These are phyloP conservation scores for Suaeda aralocaspica DNA, from an alignment of 148 eudicot species.

Conservation along the genomic window DNA sequence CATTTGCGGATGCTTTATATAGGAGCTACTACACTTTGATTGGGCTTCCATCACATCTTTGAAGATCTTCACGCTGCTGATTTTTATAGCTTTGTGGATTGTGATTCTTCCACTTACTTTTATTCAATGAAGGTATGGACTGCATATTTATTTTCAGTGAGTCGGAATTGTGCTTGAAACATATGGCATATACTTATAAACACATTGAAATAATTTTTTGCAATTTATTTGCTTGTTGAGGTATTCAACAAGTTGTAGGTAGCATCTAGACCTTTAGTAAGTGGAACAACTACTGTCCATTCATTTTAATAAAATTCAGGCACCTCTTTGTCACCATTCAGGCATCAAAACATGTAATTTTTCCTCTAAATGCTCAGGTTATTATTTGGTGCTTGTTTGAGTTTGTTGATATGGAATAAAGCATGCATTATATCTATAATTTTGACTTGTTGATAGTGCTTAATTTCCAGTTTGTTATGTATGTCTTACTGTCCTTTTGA, in stretches of 20 bases:
- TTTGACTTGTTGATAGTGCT: not conserved
- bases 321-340: constrained; percentile 16
- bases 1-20: constrained; percentile 13
- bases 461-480: not conserved
- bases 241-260: constrained; percentile 30
- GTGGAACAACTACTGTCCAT: constrained; percentile 35
- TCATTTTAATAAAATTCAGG: constrained; percentile 13
- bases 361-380: constrained; percentile 12
- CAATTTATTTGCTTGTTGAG: constrained; percentile 14
- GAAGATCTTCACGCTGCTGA: constrained; percentile 26
- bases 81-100: constrained; percentile 28
- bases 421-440: constrained; percentile 7
- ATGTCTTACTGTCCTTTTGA: constrained; percentile 19
- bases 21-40: constrained; percentile 23
- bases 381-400: constrained; percentile 13
- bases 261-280: constrained; percentile 32
- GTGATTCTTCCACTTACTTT: constrained; percentile 44
- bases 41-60: constrained; percentile 9
- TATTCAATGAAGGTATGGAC: constrained; percentile 31
- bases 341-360: constrained; percentile 3
- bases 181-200: constrained; percentile 33
- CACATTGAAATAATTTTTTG: constrained; percentile 24
- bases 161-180: constrained; percentile 22
- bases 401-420: constrained; percentile 15
- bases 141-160: constrained; percentile 17